These are phyloP conservation scores for Helicostylum pulchrum DNA, from an alignment of 192 early-diverging fungal genomes.

Conservation along the genomic window DNA sequence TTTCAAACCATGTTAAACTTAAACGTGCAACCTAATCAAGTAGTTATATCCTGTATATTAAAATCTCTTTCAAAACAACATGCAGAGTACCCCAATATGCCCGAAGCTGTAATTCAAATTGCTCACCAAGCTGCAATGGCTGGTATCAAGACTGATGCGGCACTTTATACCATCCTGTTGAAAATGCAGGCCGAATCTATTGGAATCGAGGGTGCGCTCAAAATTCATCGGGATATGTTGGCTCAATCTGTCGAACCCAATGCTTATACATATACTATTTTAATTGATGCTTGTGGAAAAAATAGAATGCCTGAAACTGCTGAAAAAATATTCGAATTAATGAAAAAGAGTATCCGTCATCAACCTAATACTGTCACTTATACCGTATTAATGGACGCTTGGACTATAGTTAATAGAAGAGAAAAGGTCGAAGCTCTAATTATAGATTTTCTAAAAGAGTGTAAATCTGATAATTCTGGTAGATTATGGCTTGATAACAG, in stretches of 20 bases:
- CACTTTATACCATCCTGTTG: slow-evolving; percentile 34
- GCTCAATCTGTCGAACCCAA: slow-evolving; percentile 21
- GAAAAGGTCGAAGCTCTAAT: slow-evolving; percentile 22
- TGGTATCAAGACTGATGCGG: slow-evolving; percentile 33
- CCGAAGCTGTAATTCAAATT: slow-evolving; percentile 10
- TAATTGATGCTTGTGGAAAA: slow-evolving; percentile 30
- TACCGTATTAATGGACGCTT: slow-evolving; percentile 27
- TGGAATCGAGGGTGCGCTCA: slow-evolving; percentile 14
- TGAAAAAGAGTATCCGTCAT: slow-evolving; percentile 17
- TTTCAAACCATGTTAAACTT: slow-evolving; percentile 29
- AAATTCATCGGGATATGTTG: slow-evolving; percentile 31
- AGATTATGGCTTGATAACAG: slow-evolving; percentile 21
- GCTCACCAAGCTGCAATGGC: slow-evolving; percentile 19
- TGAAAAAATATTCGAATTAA: slow-evolving; percentile 34
- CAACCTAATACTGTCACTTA: slow-evolving; percentile 38
- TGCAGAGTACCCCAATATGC: not conserved
- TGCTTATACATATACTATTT: slow-evolving; percentile 34
- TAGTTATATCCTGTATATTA: slow-evolving; percentile 22
- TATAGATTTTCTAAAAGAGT: slow-evolving; percentile 6
- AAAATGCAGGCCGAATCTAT: slow-evolving; percentile 20
- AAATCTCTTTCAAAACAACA: slow-evolving; percentile 19
- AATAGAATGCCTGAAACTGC: slow-evolving; percentile 28
- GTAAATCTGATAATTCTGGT: slow-evolving; percentile 1
- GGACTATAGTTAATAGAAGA: slow-evolving; percentile 2
- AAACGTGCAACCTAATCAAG: slow-evolving; percentile 22